phyloP scores from a whole-genome alignment of 148 eudicot species.

The Rheum nobile region DNA sequence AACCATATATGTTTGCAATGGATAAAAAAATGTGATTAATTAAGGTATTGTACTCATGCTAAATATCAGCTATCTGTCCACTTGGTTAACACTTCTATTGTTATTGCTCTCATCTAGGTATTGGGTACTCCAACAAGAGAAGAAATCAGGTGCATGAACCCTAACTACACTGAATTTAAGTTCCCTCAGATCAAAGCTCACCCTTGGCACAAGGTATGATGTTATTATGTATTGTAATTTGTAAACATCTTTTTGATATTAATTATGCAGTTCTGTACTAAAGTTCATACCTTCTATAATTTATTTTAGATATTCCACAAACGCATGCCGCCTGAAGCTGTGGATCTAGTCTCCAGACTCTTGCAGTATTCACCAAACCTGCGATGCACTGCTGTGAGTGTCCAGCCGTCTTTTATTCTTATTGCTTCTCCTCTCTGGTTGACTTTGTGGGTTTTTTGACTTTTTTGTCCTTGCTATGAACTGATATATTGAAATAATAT shows the following conservation, averaged over 20 bases:
- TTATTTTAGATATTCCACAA: conserved; percentile 13
- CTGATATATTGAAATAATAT: not conserved
- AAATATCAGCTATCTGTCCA: not conserved
- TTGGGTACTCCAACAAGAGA: conserved; percentile 17
- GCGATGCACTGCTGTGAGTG: conserved; percentile 15
- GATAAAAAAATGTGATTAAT: not conserved
- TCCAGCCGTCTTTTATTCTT: not conserved
- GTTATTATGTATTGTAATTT: not conserved
- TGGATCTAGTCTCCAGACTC: conserved; percentile 13
- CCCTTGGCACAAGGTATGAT: conserved; percentile 93
- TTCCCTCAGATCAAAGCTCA: conserved; percentile 94
- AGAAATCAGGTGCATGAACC: conserved; percentile 19
- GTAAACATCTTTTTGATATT: not conserved
- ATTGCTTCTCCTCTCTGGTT: not conserved
- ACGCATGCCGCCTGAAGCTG: conserved; percentile 17
- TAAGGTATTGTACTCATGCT: not conserved
- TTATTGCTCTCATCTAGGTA: conserved; percentile 4
- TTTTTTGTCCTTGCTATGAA: not conserved
- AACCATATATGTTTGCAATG: not conserved
- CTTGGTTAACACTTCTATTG: not conserved
- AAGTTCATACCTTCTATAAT: not conserved
- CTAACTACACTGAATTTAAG: conserved; percentile 15
- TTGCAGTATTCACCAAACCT: conserved; percentile 16
- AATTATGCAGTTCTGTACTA: not conserved
- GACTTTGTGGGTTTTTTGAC: not conserved